phyloP scores from a whole-genome alignment of 352 stramenopile genomes.

The Phytophthora constricta region DNA sequence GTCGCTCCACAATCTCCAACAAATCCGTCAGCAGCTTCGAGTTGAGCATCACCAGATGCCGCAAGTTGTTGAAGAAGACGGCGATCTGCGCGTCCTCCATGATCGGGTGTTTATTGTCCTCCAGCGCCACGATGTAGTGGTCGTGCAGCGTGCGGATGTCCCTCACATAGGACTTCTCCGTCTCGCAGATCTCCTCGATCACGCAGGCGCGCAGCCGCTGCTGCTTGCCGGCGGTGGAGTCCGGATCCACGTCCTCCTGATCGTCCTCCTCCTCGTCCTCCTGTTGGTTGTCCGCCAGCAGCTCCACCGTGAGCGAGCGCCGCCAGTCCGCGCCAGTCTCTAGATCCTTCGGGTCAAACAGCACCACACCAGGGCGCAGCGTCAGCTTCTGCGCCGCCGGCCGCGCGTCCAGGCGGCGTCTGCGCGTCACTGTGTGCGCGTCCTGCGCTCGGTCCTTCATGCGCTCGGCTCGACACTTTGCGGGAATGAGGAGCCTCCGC shows the following conservation, averaged over 20 bases:
- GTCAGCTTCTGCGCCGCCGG: constrained; percentile 23
- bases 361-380: constrained; percentile 45
- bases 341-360: constrained; percentile 63
- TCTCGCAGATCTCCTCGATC: constrained; percentile 83
- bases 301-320: constrained; percentile 27
- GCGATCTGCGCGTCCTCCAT: constrained; percentile 87
- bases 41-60: constrained; percentile 86
- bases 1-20: constrained; percentile 57
- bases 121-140: constrained; percentile 81
- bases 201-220: constrained; percentile 49
- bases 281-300: constrained; percentile 35
- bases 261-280: constrained; percentile 30
- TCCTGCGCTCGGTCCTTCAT: constrained; percentile 30
- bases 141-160: constrained; percentile 81
- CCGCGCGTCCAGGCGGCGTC: constrained; percentile 16
- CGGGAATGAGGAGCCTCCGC: constrained; percentile 29
- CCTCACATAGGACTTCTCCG: constrained; percentile 78
- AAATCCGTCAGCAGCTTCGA: constrained; percentile 83
- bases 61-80: constrained; percentile 88
- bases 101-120: constrained; percentile 80
- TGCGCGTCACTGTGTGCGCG: constrained; percentile 2
- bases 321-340: constrained; percentile 26
- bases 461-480: constrained; percentile 20
- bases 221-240: constrained; percentile 29
- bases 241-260: constrained; percentile 24